phyloP scores from a whole-genome alignment of 2,329 filamentous ascomycete species.

The Claviceps paspali region DNA sequence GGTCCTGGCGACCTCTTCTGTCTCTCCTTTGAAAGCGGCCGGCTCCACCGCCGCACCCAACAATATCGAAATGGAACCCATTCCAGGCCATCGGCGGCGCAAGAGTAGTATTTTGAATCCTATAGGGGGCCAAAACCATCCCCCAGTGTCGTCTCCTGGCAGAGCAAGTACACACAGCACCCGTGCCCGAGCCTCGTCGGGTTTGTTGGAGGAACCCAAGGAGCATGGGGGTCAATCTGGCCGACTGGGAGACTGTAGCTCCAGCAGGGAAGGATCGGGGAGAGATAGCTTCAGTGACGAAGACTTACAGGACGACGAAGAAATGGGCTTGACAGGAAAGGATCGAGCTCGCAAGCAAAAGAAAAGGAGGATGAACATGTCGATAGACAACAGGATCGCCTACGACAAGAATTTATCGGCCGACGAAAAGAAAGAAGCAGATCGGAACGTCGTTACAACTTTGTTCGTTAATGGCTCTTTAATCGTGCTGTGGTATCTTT shows the following conservation, averaged over 20 bases:
- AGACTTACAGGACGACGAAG: constrained; percentile 70
- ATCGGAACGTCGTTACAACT: constrained; percentile 54
- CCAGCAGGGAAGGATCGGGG: constrained; percentile 17
- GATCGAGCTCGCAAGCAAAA: constrained; percentile 54
- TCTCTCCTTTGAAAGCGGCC: constrained; percentile 7
- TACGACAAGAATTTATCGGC: constrained; percentile 44
- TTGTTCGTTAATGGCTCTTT: constrained; percentile 63
- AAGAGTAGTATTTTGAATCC: constrained; percentile 38
- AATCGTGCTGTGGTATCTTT: constrained; percentile 77
- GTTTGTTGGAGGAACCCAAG: constrained; percentile 26
- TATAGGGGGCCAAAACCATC: constrained; percentile 10
- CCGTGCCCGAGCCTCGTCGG: constrained; percentile 6
- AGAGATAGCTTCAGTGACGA: constrained; percentile 52
- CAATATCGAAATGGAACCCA: constrained; percentile 41
- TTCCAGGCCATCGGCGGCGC: constrained; percentile 38
- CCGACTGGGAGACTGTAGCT: constrained; percentile 1
- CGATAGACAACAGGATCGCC: constrained; percentile 54
- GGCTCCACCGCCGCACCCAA: constrained; percentile 11
- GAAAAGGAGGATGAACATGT: constrained; percentile 50
- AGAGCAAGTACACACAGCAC: constrained; percentile 5
- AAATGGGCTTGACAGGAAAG: constrained; percentile 66
- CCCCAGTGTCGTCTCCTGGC: constrained; percentile 10
- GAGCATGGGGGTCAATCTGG: constrained; percentile 17
- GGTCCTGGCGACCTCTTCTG: constrained; percentile 6
- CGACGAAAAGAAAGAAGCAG: constrained; percentile 60